Percentiles rank a stretch among this genome's conserved stretches.
Evolutionary conservation across 1,139 yeast genomes (phyloP).

Genomic region (Candida gigantensis): DNA sequence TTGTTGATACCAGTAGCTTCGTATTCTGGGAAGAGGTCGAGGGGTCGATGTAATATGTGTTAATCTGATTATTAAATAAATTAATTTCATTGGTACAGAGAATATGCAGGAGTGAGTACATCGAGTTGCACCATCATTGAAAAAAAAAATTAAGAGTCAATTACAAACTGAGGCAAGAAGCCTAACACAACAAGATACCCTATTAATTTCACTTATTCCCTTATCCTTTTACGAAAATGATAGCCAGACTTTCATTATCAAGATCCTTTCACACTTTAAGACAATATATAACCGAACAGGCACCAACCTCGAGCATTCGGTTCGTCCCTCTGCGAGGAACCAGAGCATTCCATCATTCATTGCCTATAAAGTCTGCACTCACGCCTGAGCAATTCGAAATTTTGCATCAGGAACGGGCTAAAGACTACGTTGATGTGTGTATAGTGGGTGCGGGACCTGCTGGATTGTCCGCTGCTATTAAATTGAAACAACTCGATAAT

Average conservation of each 20-base stretch:
- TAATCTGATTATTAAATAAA: constrained; percentile 4
- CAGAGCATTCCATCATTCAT: constrained; percentile 3
- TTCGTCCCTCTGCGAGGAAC: not conserved
- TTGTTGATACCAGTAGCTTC: no score
- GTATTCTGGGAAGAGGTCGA: no score
- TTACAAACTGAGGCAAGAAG: not conserved
- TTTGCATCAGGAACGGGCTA: constrained; percentile 66
- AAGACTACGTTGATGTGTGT: constrained; percentile 86
- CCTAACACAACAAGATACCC: no score
- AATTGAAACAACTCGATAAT: constrained; percentile 78
- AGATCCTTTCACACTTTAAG: no score
- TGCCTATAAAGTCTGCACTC: no score
- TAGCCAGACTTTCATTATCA: no score
- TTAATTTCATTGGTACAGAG: constrained; percentile 1
- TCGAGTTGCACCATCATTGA: constrained; percentile 1
- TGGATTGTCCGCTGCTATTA: constrained; percentile 91
- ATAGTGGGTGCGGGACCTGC: constrained; percentile 99
- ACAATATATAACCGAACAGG: no score
- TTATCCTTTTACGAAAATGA: no score
- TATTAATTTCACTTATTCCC: no score
- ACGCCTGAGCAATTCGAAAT: constrained; percentile 43
- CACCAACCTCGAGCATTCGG: not conserved
- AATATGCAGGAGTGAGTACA: constrained; percentile 2
- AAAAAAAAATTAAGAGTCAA: constrained; percentile 1
- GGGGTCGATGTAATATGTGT: no score